Base-by-base conservation (phyloP, 2,329 filamentous ascomycete species). In the Pezicula neosporulosa region DNA sequence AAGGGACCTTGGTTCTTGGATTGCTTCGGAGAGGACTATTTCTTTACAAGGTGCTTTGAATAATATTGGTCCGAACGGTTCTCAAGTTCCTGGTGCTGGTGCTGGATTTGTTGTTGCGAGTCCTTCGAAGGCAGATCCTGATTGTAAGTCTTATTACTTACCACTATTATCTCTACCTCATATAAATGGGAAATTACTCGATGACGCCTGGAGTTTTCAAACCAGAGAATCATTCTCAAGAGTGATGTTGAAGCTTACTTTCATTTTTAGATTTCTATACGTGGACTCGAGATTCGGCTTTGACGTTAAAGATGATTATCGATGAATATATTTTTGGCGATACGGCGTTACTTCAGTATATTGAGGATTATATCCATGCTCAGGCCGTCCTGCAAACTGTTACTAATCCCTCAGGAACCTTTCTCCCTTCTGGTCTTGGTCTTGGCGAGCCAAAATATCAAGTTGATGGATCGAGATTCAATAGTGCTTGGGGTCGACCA, bases 391-490 rank as follows among this genome's bases (percentile, higher is more conserved):
- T 82, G 1, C 79, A 83, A 57, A 71, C 68, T 0, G 69, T 81
- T 2, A 77, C 78, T 3, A 90, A 90, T 68, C 88, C 62, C 10
- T 66, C 63, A 3, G 63, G 64, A 16, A 55, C 58, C 4, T 55
- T 66, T 28, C 67, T 78, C 2, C 69, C 72, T 3, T 63, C 68
- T 4, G 71, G 73, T 39, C 66, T 68, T 21, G 78, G 79, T 3
- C 68, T 92, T 3, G 89, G 79, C 24, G 89, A 93, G 68, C 79
- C 88, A 46, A 92, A 92, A 69, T 92, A 80, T 67, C 73, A 85
- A 49, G 81, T 83, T 42, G 78, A 90, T 56, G 70, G 80, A 50
- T 80, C 74, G 3, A 73, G 80, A 6, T 90, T 81, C 64, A 87
- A 81, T 8, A 85, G 81, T 27, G 61, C 62, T 15, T 66, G 64